Conservation (phyloP, 1,284 basidiomycete species). For the Psilocybe mexicana region DNA sequence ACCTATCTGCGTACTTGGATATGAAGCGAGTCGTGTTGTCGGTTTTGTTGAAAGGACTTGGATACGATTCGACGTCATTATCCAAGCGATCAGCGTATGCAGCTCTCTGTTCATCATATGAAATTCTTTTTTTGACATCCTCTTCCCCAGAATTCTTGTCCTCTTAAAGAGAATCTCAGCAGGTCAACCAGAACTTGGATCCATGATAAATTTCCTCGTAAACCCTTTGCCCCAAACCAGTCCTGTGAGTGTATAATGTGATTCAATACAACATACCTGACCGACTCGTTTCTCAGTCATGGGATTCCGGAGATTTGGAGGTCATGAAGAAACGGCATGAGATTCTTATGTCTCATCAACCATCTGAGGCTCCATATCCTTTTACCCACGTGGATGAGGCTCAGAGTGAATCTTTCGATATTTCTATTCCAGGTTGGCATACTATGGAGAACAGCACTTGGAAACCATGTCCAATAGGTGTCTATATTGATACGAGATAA, state of each 20-base stretch:
- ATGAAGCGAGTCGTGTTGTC: conserved; percentile 47
- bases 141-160: conserved; percentile 30
- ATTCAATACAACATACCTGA: not conserved
- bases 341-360: conserved; percentile 28
- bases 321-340: conserved; percentile 58
- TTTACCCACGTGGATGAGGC: not conserved
- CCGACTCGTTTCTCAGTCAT: conserved; percentile 35
- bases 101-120: not conserved
- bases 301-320: conserved; percentile 47
- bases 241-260: conserved; percentile 3
- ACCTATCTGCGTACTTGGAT: conserved; percentile 32
- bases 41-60: conserved; percentile 48
- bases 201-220: conserved; percentile 12
- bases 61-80: conserved; percentile 33
- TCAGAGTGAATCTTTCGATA: conserved; percentile 1
- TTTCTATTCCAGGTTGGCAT: conserved; percentile 51
- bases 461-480: conserved; percentile 68
- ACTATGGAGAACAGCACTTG: conserved; percentile 46
- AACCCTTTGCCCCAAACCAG: conserved; percentile 4
- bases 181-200: conserved; percentile 17
- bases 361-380: not conserved
- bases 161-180: conserved; percentile 19
- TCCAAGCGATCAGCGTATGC: conserved; percentile 40
- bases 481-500: conserved; percentile 34
- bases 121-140: not conserved